phyloP scores from a whole-genome alignment of 1,284 basidiomycete genomes.

The Apiotrichum sp. region DNA sequence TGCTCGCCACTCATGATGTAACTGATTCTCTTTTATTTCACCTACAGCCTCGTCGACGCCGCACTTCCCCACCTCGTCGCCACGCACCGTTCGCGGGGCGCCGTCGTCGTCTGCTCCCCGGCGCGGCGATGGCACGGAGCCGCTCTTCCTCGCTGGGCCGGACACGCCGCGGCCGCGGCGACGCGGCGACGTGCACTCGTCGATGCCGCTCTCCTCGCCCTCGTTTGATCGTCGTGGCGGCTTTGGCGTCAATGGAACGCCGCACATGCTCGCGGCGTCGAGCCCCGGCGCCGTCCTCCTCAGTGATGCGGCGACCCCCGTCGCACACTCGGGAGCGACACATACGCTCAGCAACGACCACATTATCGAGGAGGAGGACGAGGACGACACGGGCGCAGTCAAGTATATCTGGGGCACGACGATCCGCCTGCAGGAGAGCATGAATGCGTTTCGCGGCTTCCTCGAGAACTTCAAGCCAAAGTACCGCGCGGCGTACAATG shows the following conservation, averaged over 20 bases:
- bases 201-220: constrained; percentile 59
- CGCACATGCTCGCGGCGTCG: constrained; percentile 6
- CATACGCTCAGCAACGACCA: constrained; percentile 48
- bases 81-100: constrained; percentile 43
- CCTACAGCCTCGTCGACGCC: constrained; percentile 54
- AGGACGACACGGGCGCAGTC: constrained; percentile 25
- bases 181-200: constrained; percentile 78
- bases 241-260: background rate
- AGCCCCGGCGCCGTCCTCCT: background rate
- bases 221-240: constrained; percentile 34
- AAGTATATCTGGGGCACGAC: constrained; percentile 96
- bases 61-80: constrained; percentile 62
- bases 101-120: constrained; percentile 9
- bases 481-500: constrained; percentile 65
- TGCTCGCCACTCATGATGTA: too few species aligned
- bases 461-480: constrained; percentile 88
- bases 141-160: constrained; percentile 49
- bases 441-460: constrained; percentile 85
- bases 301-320: constrained; percentile 3
- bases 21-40: background rate
- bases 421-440: constrained; percentile 81
- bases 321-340: constrained; percentile 5
- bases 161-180: constrained; percentile 61
- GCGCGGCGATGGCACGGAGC: constrained; percentile 22
- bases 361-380: constrained; percentile 54